Conservation (phyloP, 192 early-diverging fungal species). For the Coemansia sp. region DNA sequence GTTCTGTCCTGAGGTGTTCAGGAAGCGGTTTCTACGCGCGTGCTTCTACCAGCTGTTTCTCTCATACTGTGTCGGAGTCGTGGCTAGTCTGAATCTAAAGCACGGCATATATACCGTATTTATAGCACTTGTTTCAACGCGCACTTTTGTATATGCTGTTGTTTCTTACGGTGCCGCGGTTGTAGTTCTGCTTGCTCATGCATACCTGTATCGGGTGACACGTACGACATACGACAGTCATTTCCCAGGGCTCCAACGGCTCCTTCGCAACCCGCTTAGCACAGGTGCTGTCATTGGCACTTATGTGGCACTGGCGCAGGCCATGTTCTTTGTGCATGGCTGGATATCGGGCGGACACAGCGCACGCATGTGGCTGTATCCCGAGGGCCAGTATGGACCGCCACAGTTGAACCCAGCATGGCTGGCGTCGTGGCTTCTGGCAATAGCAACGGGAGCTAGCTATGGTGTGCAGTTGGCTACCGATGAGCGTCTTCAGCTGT, state of each 20-base stretch:
- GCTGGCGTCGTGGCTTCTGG: conserved; percentile 37
- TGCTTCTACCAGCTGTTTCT: conserved; percentile 38
- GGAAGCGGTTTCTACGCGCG: conserved; percentile 45
- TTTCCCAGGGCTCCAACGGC: conserved; percentile 44
- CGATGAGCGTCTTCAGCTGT: conserved; percentile 47
- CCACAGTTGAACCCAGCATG: conserved; percentile 50
- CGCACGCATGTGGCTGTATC: conserved; percentile 43
- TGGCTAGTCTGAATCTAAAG: conserved; percentile 27
- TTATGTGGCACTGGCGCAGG: conserved; percentile 21
- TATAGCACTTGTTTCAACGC: conserved; percentile 27
- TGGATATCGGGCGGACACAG: conserved; percentile 26
- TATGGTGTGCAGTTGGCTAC: conserved; percentile 27
- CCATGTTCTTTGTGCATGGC: conserved; percentile 28
- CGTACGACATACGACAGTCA: conserved; percentile 39
- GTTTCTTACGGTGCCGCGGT: conserved; percentile 30
- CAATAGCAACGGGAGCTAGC: conserved; percentile 15
- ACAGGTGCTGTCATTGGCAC: conserved; percentile 15
- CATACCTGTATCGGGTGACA: conserved; percentile 30
- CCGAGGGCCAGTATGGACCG: conserved; percentile 42
- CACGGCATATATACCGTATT: conserved; percentile 22
- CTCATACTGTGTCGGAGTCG: conserved; percentile 35
- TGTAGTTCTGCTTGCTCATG: conserved; percentile 21
- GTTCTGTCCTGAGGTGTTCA: conserved; percentile 27
- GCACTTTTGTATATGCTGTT: conserved; percentile 29
- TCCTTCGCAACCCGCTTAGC: conserved; percentile 29